Base-by-base conservation (phyloP, 202 grass and related monocot species). In the Zoysia matrella region DNA sequence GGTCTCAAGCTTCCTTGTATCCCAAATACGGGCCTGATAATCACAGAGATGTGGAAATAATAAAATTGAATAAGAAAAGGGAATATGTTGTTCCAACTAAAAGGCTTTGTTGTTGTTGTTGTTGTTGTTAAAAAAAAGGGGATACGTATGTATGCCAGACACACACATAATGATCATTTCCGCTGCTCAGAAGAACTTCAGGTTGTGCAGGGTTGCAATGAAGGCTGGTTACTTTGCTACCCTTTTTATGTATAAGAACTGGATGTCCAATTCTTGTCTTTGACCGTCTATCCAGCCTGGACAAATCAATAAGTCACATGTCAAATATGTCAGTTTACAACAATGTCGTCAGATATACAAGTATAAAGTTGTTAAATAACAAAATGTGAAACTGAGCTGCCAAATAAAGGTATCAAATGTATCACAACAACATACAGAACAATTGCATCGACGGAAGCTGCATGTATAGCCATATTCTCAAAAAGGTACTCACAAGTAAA, bases 101-200 rank as follows among this genome's bases (percentile, higher is more conserved):
- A 36, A 36, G 30, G 30, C 30, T 36, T 36, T 36, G 30, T 36
- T 36, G 30, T 36, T 36, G 30, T 36, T 36, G 30, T 36, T 36
- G 30, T 36, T 36, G 30, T 36, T 36, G 30, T 36, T 36, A 36
- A 36, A 36, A 36, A 36, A 36, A 36, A 36, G 30, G 30, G 30
- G 30, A 36, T 36, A 36, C 1, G 30, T 22, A 42, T 0, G 3
- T 45, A 60, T 18, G 30, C 10, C 53, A 6, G 81, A 60, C 22
- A 66, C 47, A 93, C 95, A 98, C 95, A 80, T 81, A 93, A 76
- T 95, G 95, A 73, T 98, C 95, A 90, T 98, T 98, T 84, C 95
- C 92, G 48, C 95, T 91, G 84, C 95, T 98, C 79, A 98, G 80
- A 93, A 95, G 92, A 83, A 98, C 76, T 83, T 98, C 92, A 65